Base-by-base conservation (phyloP, 1,139 yeast genomes). In the Geotrichum klebahnii region DNA sequence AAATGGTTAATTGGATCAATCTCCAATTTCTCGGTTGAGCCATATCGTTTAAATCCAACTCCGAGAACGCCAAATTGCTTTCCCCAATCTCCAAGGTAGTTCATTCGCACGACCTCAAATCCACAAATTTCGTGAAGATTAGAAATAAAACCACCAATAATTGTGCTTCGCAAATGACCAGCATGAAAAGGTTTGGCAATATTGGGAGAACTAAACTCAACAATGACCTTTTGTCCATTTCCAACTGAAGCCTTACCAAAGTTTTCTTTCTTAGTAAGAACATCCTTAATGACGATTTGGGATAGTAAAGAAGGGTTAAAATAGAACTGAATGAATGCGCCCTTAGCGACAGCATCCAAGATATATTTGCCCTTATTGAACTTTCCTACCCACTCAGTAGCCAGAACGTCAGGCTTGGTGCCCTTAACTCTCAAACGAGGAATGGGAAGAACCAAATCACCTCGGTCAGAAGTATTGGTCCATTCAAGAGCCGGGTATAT, bases 161-260 rank as follows among this genome's bases (percentile, higher is more conserved):
- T 92, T 35, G 99, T 92, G 38, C 96, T 87, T 73, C 99, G 83
- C 71, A 92, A 81, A 70, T 92, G 99, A 53, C 99, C 99, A 53
- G 99, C 99, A 66, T 92, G 99, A 84, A 92, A 92, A 12, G 98
- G 98, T 71, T 92, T 92, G 59, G 99, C 99, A 65, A 92, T 92
- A 68, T 92, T 92, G 59, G 99, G 99, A 43, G 97, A 90, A 3
- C 97, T 88, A 65, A 94, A 92, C 69, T 92, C 99, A 59, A 94
- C 78, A 47, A 89, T 65, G 22, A 84, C 75, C 61, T 76, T 85
- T 71, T 92, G 84, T 59, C 82, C 83, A 39, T 72, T 72, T 46
- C 95, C 97, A 52, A 87, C 64, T 45, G 90, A 85, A 59, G 84
- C 74, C 49, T 81, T 71, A 58, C 99, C 99, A 67, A 79, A 92